These are phyloP conservation scores for Triticum dicoccoides DNA, from an alignment of 176 grass and related monocot genomes.

Conservation along the genomic window DNA sequence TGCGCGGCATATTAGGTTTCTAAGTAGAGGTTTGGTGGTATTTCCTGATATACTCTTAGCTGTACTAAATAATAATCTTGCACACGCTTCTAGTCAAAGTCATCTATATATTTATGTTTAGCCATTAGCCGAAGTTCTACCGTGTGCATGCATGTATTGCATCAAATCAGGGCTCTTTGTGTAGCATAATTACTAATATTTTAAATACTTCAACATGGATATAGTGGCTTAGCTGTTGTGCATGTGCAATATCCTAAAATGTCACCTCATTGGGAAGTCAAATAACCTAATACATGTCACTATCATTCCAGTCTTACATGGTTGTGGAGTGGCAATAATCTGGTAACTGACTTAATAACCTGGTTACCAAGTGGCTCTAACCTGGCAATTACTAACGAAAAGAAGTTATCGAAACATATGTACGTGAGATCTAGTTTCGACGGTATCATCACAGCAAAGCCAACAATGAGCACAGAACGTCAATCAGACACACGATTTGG, in stretches of 20 bases:
- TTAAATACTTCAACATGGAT: neutral
- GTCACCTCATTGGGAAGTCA: neutral
- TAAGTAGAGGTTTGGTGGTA: neutral
- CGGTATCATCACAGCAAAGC: too few species aligned
- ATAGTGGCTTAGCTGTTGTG: neutral
- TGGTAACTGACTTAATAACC: too few species aligned
- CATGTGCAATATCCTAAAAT: neutral
- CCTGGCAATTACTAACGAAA: too few species aligned
- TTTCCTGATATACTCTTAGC: neutral
- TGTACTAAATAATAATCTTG: neutral
- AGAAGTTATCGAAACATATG: too few species aligned
- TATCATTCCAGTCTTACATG: neutral
- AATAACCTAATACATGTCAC: neutral
- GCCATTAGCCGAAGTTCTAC: neutral
- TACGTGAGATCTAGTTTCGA: too few species aligned
- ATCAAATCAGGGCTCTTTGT: neutral
- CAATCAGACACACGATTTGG: too few species aligned
- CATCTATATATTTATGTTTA: neutral
- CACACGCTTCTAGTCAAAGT: neutral
- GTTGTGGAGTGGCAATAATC: too few species aligned
- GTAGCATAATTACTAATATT: neutral
- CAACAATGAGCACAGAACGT: too few species aligned
- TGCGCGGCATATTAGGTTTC: neutral
- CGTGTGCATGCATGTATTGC: neutral
- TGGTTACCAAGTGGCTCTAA: too few species aligned